Conservation (phyloP, 2,329 filamentous ascomycete genomes). For the Pseudogymnoascus verrucosus region DNA sequence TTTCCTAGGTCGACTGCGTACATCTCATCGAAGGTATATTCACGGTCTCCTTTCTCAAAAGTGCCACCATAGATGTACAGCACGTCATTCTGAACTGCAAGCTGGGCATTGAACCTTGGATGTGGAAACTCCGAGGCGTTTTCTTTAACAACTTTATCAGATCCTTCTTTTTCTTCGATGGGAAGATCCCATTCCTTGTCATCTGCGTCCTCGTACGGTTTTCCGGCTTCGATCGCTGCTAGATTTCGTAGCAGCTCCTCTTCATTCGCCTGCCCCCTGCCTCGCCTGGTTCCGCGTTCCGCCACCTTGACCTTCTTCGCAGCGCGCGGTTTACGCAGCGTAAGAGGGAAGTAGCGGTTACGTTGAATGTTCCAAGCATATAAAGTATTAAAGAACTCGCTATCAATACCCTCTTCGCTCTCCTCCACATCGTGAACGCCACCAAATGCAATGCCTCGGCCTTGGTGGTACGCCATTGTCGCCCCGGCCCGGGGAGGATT, state of each 20-base stretch:
- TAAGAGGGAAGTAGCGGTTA: conserved; percentile 86
- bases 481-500: conserved; percentile 77
- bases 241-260: conserved; percentile 84
- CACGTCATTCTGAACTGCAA: conserved; percentile 85
- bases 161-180: conserved; percentile 44
- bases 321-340: conserved; percentile 64
- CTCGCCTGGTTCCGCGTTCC: conserved; percentile 53
- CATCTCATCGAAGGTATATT: conserved; percentile 93
- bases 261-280: conserved; percentile 81
- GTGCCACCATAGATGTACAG: conserved; percentile 94
- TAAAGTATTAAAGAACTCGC: conserved; percentile 89
- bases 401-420: conserved; percentile 90
- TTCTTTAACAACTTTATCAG: conserved; percentile 51
- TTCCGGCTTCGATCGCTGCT: conserved; percentile 72
- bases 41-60: conserved; percentile 87
- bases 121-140: conserved; percentile 80
- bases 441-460: conserved; percentile 85
- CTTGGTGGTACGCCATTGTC: conserved; percentile 92
- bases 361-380: conserved; percentile 93
- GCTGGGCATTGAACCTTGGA: conserved; percentile 79
- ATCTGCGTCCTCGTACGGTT: conserved; percentile 47
- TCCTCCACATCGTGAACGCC: conserved; percentile 90
- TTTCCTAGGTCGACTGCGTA: conserved; percentile 92
- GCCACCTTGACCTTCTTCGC: conserved; percentile 50
- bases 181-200: conserved; percentile 41